Evolutionary conservation across 768 basidiomycete genomes (phyloP).

Genomic region (Trametes elegans): DNA sequence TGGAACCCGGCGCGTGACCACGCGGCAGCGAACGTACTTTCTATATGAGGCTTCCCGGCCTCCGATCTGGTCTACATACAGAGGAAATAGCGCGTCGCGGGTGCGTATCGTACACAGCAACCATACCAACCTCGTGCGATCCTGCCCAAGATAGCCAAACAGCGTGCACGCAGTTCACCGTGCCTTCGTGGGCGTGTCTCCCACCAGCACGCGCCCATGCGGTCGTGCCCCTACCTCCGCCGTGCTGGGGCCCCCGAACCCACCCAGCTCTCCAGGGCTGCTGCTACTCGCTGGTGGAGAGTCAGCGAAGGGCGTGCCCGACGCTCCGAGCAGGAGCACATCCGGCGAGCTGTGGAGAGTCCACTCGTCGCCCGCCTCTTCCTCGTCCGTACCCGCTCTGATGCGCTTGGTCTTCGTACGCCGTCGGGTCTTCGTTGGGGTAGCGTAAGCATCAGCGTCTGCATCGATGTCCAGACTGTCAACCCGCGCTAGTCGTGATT

Average conservation of each 20-base stretch:
- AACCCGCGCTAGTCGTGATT: background rate
- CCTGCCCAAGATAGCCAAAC: background rate
- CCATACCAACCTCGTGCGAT: background rate
- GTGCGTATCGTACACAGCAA: background rate
- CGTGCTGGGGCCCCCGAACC: background rate
- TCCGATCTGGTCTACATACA: background rate
- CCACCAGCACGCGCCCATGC: constrained; percentile 15
- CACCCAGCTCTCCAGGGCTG: constrained; percentile 15
- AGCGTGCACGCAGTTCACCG: background rate
- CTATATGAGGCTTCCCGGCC: background rate
- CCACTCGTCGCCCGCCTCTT: constrained; percentile 27
- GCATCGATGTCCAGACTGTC: constrained; percentile 1
- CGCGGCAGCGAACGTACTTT: constrained; percentile 11
- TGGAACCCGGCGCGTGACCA: constrained; percentile 4
- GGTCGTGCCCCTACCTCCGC: background rate
- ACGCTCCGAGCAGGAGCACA: constrained; percentile 18
- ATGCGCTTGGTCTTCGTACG: background rate
- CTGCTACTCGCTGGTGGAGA: constrained; percentile 12
- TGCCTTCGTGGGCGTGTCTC: constrained; percentile 26
- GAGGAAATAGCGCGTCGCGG: background rate
- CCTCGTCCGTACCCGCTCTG: background rate
- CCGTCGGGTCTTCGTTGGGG: constrained; percentile 10
- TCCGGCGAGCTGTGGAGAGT: constrained; percentile 25
- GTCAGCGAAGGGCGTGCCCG: background rate
- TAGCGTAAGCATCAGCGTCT: background rate